These are phyloP conservation scores for Phytophthora uliginosa DNA, from an alignment of 352 stramenopile species.

Conservation along the genomic window DNA sequence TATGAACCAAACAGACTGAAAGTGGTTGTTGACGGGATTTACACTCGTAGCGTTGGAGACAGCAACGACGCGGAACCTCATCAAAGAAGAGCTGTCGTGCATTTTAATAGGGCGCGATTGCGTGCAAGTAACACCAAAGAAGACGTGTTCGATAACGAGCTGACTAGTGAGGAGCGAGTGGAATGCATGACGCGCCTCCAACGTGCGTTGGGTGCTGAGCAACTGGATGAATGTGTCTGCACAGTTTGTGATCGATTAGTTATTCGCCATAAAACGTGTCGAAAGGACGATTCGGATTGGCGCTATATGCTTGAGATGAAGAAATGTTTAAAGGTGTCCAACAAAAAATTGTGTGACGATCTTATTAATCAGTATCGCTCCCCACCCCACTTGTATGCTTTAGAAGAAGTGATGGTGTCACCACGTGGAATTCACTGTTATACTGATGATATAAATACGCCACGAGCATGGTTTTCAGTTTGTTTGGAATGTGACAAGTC, in stretches of 20 bases:
- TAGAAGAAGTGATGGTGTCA: constrained; percentile 5
- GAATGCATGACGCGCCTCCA: background rate
- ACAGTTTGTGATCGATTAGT: constrained; percentile 3
- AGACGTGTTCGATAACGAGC: background rate
- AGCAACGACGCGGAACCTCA: too few relatives aligned
- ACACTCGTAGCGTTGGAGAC: too few relatives aligned
- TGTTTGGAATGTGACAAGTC: background rate
- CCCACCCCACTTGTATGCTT: background rate
- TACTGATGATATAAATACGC: background rate
- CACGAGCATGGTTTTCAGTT: constrained; percentile 6
- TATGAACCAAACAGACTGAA: too few relatives aligned
- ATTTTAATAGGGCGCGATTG: too few relatives aligned
- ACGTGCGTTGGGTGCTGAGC: background rate
- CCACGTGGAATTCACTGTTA: constrained; percentile 8
- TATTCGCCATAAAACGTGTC: background rate
- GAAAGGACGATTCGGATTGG: background rate
- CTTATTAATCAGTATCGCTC: background rate
- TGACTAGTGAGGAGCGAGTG: background rate
- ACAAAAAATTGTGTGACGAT: background rate
- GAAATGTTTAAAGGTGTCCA: background rate
- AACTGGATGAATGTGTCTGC: constrained; percentile 10
- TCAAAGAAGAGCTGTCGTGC: too few relatives aligned
- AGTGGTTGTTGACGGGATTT: too few relatives aligned
- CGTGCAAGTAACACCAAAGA: too few relatives aligned
- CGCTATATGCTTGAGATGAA: background rate